phyloP scores from a whole-genome alignment of 345 rosid species.

The Brassica incana region DNA sequence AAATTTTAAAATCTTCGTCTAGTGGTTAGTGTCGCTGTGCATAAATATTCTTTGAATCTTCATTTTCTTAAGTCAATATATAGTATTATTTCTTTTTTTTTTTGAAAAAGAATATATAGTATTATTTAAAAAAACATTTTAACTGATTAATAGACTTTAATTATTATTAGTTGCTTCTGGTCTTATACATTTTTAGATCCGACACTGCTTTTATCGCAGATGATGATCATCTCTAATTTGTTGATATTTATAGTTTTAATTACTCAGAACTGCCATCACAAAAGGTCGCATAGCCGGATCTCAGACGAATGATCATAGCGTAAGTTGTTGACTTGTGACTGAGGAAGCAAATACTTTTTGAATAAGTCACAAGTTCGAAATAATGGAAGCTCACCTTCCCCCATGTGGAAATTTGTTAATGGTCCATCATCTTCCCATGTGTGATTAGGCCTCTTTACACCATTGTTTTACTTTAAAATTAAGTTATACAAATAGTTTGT shows the following conservation, averaged over 20 bases:
- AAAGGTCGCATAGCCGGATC: background rate
- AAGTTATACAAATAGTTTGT: background rate
- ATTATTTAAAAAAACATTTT: too few species aligned
- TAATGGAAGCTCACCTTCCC: constrained; percentile 37
- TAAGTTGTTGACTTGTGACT: background rate
- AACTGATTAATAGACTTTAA: background rate
- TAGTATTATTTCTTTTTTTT: too few species aligned
- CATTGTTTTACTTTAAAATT: background rate
- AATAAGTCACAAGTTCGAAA: constrained; percentile 26
- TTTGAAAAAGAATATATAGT: too few species aligned
- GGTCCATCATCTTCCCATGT: constrained; percentile 37
- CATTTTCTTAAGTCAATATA: background rate
- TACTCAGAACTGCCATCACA: background rate
- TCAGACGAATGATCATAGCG: background rate
- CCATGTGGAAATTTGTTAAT: constrained; percentile 37
- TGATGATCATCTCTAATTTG: background rate
- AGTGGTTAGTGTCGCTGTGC: background rate
- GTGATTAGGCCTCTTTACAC: constrained; percentile 29
- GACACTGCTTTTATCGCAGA: background rate
- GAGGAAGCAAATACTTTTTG: constrained; percentile 30
- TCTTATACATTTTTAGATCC: background rate
- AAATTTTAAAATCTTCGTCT: background rate
- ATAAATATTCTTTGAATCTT: background rate
- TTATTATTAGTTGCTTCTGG: too few species aligned
- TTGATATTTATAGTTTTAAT: background rate